These are phyloP conservation scores for Lupinus albus DNA, from an alignment of 306 rosid species.

Conservation along the genomic window DNA sequence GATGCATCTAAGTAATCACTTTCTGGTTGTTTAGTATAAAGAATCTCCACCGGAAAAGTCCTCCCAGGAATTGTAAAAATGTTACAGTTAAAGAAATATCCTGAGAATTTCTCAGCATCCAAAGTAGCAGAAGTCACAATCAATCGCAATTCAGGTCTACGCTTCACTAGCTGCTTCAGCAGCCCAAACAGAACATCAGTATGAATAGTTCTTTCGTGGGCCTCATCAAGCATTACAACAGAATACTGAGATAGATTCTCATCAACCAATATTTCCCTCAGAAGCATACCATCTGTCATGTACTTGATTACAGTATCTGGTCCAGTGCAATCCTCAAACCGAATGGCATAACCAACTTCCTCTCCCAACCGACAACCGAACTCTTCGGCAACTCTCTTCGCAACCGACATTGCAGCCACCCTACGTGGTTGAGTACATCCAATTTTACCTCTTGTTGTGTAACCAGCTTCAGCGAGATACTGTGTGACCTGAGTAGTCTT, in stretches of 20 bases:
- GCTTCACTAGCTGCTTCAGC: slow-evolving; percentile 74
- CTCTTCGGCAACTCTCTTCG: slow-evolving; percentile 90
- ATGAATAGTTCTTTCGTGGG: slow-evolving; percentile 79
- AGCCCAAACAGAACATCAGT: slow-evolving; percentile 92
- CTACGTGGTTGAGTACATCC: slow-evolving; percentile 95
- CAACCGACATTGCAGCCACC: slow-evolving; percentile 92
- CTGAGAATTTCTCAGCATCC: slow-evolving; percentile 87
- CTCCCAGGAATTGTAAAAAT: slow-evolving; percentile 88
- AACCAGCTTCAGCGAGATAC: slow-evolving; percentile 87
- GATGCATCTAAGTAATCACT: slow-evolving; percentile 82
- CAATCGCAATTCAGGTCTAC: slow-evolving; percentile 74
- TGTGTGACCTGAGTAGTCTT: slow-evolving; percentile 94
- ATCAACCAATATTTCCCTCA: slow-evolving; percentile 78
- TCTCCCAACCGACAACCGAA: slow-evolving; percentile 85
- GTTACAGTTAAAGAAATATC: slow-evolving; percentile 76
- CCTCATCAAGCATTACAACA: slow-evolving; percentile 91
- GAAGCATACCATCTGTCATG: slow-evolving; percentile 92
- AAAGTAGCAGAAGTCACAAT: slow-evolving; percentile 89
- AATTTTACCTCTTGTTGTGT: slow-evolving; percentile 73
- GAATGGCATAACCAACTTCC: slow-evolving; percentile 91
- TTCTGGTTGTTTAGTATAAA: slow-evolving; percentile 83
- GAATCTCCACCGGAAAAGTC: slow-evolving; percentile 80
- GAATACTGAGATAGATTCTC: slow-evolving; percentile 76
- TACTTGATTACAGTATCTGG: slow-evolving; percentile 82
- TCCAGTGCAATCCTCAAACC: slow-evolving; percentile 87